Base-by-base conservation (phyloP, 306 rosid genomes). In the Arachis stenosperma region DNA sequence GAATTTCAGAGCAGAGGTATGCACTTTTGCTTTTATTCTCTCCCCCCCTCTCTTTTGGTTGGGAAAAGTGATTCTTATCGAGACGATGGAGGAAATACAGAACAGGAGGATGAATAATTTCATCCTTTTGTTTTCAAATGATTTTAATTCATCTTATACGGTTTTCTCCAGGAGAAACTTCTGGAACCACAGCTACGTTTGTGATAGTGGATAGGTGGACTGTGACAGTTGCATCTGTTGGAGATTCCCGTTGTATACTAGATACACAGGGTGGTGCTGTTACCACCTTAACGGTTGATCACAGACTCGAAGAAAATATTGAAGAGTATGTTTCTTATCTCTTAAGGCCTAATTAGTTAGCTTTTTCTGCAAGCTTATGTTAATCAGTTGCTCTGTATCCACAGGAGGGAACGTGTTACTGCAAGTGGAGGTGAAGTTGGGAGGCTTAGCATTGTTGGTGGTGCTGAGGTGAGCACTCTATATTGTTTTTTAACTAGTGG, bases 401-500 rank as follows among this genome's bases (percentile, higher is more conserved):
- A 67, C 84, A 93, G 98, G 88, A 84, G 98, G 81, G 91, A 91
- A 76, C 96, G 97, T 13, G 97, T 94, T 51, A 89, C 97, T 55
- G 91, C 96, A 5, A 94, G 98, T 67, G 98, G 98, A 13, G 98
- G 98, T 33, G 98, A 94, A 84, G 96, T 94, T 47, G 98, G 98
- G 80, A 85, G 98, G 82, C 91, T 91, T 57, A 94, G 96, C 87
- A 86, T 94, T 83, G 83, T 86, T 61, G 98, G 97, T 2, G 96
- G 98, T 63, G 92, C 89, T 22, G 95, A 94, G 92, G 98, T 91
- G 84, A 82, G 83, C 71, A 64, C 64, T 50, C 39, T 8, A n/a
- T 72, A 53, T 57, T 50, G 60, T 55, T 33, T 22, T 56, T 62
- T 41, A 8, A 3, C 40, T 17, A 10, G 9, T 55, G 37, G 13